Evolutionary conservation across 1,284 basidiomycete genomes (phyloP).

Genomic region (Tylopilus sp.): DNA sequence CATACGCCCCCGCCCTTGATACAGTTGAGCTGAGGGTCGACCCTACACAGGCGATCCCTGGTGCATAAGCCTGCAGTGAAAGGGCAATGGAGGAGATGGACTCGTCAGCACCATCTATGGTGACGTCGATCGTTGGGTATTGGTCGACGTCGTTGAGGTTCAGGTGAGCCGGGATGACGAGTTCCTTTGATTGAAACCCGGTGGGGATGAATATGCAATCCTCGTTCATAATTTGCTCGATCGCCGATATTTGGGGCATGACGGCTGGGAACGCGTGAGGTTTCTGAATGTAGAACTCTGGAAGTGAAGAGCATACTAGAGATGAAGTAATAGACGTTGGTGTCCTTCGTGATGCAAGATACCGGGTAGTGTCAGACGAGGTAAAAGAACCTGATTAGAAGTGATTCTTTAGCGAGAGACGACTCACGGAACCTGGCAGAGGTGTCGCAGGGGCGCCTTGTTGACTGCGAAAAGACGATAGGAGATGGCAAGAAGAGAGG

Average conservation of each 20-base stretch:
- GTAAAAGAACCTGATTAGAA: too few relatives aligned
- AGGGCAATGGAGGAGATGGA: conserved; percentile 50
- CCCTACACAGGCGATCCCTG: conserved; percentile 45
- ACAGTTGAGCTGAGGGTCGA: conserved; percentile 85
- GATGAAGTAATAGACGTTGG: conserved; percentile 5
- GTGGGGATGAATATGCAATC: conserved; percentile 88
- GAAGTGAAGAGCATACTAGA: conserved; percentile 13
- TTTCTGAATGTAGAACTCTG: too few relatives aligned
- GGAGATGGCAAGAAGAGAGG: background rate
- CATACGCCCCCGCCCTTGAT: conserved; percentile 98
- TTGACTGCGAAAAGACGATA: conserved; percentile 26
- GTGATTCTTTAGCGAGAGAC: conserved; percentile 3
- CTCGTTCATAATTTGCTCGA: conserved; percentile 83
- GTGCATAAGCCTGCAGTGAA: background rate
- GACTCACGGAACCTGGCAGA: too few relatives aligned
- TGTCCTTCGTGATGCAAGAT: background rate
- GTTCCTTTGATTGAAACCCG: conserved; percentile 94
- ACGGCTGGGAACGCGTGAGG: conserved; percentile 6
- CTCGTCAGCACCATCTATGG: conserved; percentile 98
- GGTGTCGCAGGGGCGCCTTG: too few relatives aligned
- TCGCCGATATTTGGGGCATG: conserved; percentile 33
- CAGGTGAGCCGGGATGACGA: conserved; percentile 83
- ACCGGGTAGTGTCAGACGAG: conserved; percentile 2
- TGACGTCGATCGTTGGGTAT: conserved; percentile 89
- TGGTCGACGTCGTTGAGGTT: conserved; percentile 90